Percentiles rank a stretch among this genome's conserved stretches.
These are phyloP conservation scores for Lomentospora prolificans DNA, from an alignment of 2,329 filamentous ascomycete species.

Conservation along the genomic window DNA sequence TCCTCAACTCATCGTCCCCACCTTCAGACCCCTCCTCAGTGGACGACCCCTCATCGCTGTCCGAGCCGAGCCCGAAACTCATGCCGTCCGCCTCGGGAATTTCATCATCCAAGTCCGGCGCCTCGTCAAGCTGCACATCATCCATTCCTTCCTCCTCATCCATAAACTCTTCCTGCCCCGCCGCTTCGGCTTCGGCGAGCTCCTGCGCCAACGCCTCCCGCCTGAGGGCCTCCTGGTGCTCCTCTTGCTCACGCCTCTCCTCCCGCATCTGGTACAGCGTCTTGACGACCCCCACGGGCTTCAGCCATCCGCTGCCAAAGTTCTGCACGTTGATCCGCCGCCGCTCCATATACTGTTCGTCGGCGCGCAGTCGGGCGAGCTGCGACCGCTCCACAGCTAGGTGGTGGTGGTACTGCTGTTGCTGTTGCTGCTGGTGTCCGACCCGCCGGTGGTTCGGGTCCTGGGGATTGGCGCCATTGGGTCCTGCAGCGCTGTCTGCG, in stretches of 20 bases:
- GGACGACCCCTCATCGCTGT: slow-evolving; percentile 21
- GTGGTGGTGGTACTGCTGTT: slow-evolving; percentile 25
- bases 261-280: slow-evolving; percentile 85
- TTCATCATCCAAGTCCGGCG: slow-evolving; percentile 60
- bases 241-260: slow-evolving; percentile 78
- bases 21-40: slow-evolving; percentile 31
- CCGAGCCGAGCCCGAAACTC: slow-evolving; percentile 21
- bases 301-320: slow-evolving; percentile 85
- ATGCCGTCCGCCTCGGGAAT: slow-evolving; percentile 57
- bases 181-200: slow-evolving; percentile 55
- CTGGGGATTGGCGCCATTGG: slow-evolving; percentile 19
- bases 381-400: slow-evolving; percentile 46
- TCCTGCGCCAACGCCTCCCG: slow-evolving; percentile 64
- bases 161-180: slow-evolving; percentile 30
- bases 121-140: slow-evolving; percentile 45
- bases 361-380: slow-evolving; percentile 60
- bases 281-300: slow-evolving; percentile 78
- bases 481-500: slow-evolving; percentile 20
- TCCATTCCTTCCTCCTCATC: slow-evolving; percentile 37
- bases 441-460: slow-evolving; percentile 17
- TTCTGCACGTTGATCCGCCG: slow-evolving; percentile 75
- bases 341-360: slow-evolving; percentile 67
- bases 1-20: slow-evolving; percentile 27
- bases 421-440: slow-evolving; percentile 13
- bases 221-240: slow-evolving; percentile 66